Base-by-base conservation (phyloP, 257 asterid species). In the Salvia splendens region DNA sequence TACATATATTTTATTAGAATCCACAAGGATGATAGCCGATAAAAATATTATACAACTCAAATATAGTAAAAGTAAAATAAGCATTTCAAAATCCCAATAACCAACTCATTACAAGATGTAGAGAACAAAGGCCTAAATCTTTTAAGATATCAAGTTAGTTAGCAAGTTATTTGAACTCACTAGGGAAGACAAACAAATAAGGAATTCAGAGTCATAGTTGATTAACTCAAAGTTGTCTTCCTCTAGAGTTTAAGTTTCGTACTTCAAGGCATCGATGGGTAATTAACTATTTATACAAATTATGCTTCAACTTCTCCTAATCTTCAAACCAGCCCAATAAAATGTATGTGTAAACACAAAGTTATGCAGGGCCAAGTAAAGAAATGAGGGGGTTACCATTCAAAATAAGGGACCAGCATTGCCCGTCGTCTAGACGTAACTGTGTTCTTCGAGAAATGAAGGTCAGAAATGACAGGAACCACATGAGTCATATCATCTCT, bases 341-440 rank as follows among this genome's bases (percentile, higher is more conserved):
- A 5, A 38, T 38, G 42, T 6, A 38, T 38, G 42, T 38, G 7
- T 36, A 52, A 7, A 3, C 10, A 8, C 12, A 14, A 20, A 30
- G 61, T 30, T 11, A 32, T 38, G 28, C 49, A 5, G 11, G n/a
- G 17, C 41, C n/a, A 12, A 46, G 49, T 15, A 56, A 9, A 42
- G 52, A 9, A 41, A 60, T 28, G 58, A 75, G 63, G 11, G 67
- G 20, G 62, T 81, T n/a, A 91, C 99, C 99, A 84, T 80, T 88
- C 95, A 46, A 94, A 94, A 79, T 75, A 88, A 12, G 99, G 99
- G 72, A 94, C 97, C 77, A 94, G 72, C 91, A 88, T 66, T 30
- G 95, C 38, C 54, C 69, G 88, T 73, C 76, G 83, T 61, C 75
- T 75, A 46, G 79, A 74, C 47, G 82, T 82, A 24, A 30, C 73